Conservation (phyloP, 2,329 filamentous ascomycete genomes). For the Penicillium sp. region DNA sequence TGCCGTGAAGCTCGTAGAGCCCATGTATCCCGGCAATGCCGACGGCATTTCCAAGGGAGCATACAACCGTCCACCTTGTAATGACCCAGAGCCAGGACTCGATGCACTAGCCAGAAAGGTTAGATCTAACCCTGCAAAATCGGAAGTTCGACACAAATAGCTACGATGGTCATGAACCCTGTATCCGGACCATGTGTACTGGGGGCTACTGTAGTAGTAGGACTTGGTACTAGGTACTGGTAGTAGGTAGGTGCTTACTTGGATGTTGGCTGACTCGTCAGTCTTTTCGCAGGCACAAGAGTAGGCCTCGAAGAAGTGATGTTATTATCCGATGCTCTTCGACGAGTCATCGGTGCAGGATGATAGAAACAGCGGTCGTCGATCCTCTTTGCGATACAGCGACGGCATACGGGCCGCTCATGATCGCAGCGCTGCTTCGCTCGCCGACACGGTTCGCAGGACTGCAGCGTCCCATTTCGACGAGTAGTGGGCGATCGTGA, state of each 20-base stretch:
- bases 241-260: slow-evolving; percentile 13
- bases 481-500: slow-evolving; percentile 26
- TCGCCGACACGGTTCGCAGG: slow-evolving; percentile 36
- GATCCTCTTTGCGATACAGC: slow-evolving; percentile 28
- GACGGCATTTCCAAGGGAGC: slow-evolving; percentile 20
- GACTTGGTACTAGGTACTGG: too few relatives aligned
- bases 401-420: slow-evolving; percentile 28
- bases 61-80: slow-evolving; percentile 16
- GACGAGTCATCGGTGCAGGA: slow-evolving; percentile 35
- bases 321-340: slow-evolving; percentile 12
- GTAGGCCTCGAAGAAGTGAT: slow-evolving; percentile 2
- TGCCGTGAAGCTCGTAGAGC: slow-evolving; percentile 32
- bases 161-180: too few relatives aligned
- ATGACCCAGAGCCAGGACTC: slow-evolving; percentile 20
- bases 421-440: slow-evolving; percentile 36
- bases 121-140: not conserved
- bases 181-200: too few relatives aligned
- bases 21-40: slow-evolving; percentile 29
- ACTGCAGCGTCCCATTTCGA: slow-evolving; percentile 33
- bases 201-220: too few relatives aligned
- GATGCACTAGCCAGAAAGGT: slow-evolving; percentile 15
- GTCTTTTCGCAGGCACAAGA: slow-evolving; percentile 10
- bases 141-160: too few relatives aligned
- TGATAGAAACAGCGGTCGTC: slow-evolving; percentile 32
- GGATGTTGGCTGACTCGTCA: slow-evolving; percentile 19